Evolutionary conservation across 2,329 filamentous ascomycete genomes (phyloP), one percentile per base, ranked within the genome.

Genomic region (Scleromitrula shiraiana): DNA sequence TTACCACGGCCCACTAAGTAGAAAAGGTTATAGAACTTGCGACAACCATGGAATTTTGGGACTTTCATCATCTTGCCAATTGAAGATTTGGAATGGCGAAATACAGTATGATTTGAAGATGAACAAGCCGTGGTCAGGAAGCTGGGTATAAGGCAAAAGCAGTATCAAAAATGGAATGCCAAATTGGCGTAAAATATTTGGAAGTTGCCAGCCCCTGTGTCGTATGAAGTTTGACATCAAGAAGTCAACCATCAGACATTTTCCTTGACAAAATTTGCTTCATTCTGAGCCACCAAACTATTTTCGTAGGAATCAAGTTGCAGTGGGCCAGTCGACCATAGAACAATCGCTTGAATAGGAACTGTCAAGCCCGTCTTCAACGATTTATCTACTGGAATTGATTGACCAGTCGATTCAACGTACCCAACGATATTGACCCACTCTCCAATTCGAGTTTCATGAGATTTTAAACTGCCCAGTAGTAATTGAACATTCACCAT

Each of bases 381-480:
- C 14, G 55, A 50, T 27, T 50, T 33, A 8, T 36, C 20, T 10
- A 15, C 15, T n/a, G 49, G 24, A 29, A 44, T 50, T 24, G 32
- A 48, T 32, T 46, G 26, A 7, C 29, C 26, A 51, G 52, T 45
- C 24, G 19, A 19, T 33, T 70, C 74, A 46, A 90, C 71, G 64
- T 94, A 94, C 5, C 90, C 91, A 55, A 96, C 78, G 3, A 96
- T 75, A 63, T 96, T 95, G 41, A 96, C 67, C 89, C 90, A 96
- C 51, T 83, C 76, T n/a, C 91, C 91, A 22, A 85, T 69, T 42
- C 80, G 74, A 44, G 85, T 75, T 42, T 85, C 73, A 48, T 82
- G 75, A 19, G 74, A 67, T 17, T 76, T 78, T 50, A 93, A 67
- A 8, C 69, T 74, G 58, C 82, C 75, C 5, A 95, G 73, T 2